A percentile compares a stretch with the other conserved stretches of the same genome.
Conservation (phyloP, 1,284 basidiomycete genomes). For the Puccinia coronata region DNA sequence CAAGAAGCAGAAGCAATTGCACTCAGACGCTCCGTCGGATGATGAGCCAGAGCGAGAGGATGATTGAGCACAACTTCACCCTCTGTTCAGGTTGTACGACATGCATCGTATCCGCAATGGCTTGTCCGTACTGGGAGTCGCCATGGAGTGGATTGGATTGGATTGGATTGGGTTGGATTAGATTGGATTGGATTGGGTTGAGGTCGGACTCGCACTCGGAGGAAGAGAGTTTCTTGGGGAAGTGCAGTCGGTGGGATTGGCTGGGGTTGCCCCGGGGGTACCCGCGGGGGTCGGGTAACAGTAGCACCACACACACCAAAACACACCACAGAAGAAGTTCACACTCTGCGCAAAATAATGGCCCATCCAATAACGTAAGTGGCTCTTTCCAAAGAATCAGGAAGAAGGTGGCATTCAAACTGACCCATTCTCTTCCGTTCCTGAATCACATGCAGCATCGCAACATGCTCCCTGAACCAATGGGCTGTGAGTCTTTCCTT, state of each 20-base stretch:
- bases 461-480: constrained; percentile 48
- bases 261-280: not conserved
- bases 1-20: not conserved
- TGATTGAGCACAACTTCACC: not conserved
- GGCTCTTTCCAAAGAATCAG: not conserved
- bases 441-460: constrained; percentile 1
- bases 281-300: not conserved
- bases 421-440: not conserved
- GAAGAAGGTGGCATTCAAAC: too few species aligned
- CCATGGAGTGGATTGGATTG: not conserved
- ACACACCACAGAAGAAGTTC: too few species aligned
- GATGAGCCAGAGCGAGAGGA: too few species aligned
- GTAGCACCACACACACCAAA: too few species aligned
- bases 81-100: constrained; percentile 47
- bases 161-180: too few species aligned
- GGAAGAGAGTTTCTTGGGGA: too few species aligned
- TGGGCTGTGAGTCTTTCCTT: constrained; percentile 45
- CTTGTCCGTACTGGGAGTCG: not conserved
- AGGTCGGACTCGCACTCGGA: too few species aligned
- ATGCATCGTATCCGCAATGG: constrained; percentile 40
- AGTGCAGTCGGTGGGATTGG: too few species aligned
- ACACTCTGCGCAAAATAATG: constrained; percentile 1
- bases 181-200: too few species aligned
- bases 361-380: constrained; percentile 46
- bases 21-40: too few species aligned